Conservation (phyloP, 805 yeast species). For the Yarrowia keelungensis region DNA sequence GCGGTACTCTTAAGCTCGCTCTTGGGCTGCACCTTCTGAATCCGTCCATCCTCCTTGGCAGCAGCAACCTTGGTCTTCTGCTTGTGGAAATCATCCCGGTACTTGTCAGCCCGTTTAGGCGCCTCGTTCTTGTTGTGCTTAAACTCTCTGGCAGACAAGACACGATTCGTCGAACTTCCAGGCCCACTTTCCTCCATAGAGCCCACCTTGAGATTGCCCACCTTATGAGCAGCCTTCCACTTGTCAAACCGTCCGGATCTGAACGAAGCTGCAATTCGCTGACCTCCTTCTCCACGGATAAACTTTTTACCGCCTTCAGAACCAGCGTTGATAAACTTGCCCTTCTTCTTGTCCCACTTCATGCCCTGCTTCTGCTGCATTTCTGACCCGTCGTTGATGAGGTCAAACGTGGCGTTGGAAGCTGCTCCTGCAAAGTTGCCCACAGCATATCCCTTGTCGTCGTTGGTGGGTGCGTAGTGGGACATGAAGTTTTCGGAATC, state of each 20-base stretch:
- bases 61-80: conserved; percentile 83
- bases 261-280: conserved; percentile 87
- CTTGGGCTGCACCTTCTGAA: conserved; percentile 24
- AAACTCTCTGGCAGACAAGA: conserved; percentile 50
- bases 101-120: conserved; percentile 90
- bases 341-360: conserved; percentile 93
- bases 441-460: conserved; percentile 75
- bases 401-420: conserved; percentile 82
- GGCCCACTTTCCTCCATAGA: conserved; percentile 55
- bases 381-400: conserved; percentile 77
- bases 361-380: conserved; percentile 68
- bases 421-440: conserved; percentile 77
- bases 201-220: conserved; percentile 59
- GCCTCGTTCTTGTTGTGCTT: conserved; percentile 77
- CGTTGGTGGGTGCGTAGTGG: conserved; percentile 83
- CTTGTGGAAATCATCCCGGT: conserved; percentile 80
- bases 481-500: conserved; percentile 84
- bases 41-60: conserved; percentile 74
- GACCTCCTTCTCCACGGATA: conserved; percentile 95
- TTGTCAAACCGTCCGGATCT: conserved; percentile 89
- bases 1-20: conserved; percentile 70
- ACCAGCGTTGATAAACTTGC: conserved; percentile 81
- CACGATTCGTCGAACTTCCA: conserved; percentile 49
- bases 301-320: conserved; percentile 75
- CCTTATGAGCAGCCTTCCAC: conserved; percentile 80